These are phyloP conservation scores for Candida lessepsii DNA, from an alignment of 805 yeast genomes.

Conservation along the genomic window DNA sequence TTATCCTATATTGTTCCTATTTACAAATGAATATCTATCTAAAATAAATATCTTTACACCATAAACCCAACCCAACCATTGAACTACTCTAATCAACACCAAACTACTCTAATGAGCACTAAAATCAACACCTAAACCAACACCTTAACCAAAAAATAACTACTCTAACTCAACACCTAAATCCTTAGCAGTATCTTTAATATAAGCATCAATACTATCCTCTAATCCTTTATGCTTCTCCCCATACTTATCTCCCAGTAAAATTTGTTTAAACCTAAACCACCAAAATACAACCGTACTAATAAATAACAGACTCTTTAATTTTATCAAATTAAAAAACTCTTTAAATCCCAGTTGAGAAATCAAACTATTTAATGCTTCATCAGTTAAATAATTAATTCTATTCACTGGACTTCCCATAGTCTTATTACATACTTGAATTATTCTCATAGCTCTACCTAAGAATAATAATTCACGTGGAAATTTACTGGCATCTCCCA, in stretches of 20 bases:
- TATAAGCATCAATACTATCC: constrained; percentile 44
- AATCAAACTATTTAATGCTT: constrained; percentile 41
- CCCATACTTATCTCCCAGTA: constrained; percentile 32
- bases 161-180: constrained; percentile 35
- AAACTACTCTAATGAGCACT: too few relatives aligned
- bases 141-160: too few relatives aligned
- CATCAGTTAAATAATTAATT: constrained; percentile 57
- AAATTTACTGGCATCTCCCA: constrained; percentile 61
- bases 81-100: too few relatives aligned
- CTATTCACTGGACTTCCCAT: constrained; percentile 77
- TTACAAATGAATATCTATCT: too few relatives aligned
- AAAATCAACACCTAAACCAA: too few relatives aligned
- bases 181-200: constrained; percentile 41
- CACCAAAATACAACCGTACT: constrained; percentile 33
- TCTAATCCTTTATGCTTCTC: constrained; percentile 40
- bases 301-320: constrained; percentile 23
- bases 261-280: constrained; percentile 31
- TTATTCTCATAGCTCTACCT: constrained; percentile 70
- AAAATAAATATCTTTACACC: too few relatives aligned
- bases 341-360: constrained; percentile 13
- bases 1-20: too few relatives aligned
- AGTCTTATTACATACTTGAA: constrained; percentile 64
- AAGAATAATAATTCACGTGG: constrained; percentile 67
- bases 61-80: too few relatives aligned
- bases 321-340: constrained; percentile 14